phyloP scores from a whole-genome alignment of 768 basidiomycete species.

The Boletus huronensis region DNA sequence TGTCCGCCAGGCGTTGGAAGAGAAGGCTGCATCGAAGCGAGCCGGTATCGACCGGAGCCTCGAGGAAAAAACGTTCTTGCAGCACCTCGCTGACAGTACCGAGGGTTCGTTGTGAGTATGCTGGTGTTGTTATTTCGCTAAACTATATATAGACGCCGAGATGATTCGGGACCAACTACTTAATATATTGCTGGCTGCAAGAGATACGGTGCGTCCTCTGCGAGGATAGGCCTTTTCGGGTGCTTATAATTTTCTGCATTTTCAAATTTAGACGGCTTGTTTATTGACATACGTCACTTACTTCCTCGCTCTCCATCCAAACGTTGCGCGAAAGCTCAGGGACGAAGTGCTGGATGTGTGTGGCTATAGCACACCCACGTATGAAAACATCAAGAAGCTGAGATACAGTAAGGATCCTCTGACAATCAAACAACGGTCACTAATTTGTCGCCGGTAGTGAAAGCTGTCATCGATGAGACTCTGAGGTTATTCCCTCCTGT shows the following conservation, averaged over 20 bases:
- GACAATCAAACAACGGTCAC: not conserved
- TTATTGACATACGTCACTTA: slow-evolving; percentile 69
- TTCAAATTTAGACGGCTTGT: slow-evolving; percentile 53
- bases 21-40: slow-evolving; percentile 38
- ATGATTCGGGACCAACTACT: slow-evolving; percentile 75
- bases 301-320: slow-evolving; percentile 62
- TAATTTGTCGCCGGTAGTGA: slow-evolving; percentile 41
- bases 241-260: not conserved
- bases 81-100: slow-evolving; percentile 64
- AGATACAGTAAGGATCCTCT: slow-evolving; percentile 53
- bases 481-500: slow-evolving; percentile 78
- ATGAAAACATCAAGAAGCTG: slow-evolving; percentile 54
- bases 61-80: slow-evolving; percentile 59
- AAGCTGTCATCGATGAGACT: slow-evolving; percentile 76
- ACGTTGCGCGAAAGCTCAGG: slow-evolving; percentile 49
- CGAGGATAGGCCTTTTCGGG: not conserved
- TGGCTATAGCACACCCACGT: slow-evolving; percentile 49
- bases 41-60: slow-evolving; percentile 38
- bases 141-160: slow-evolving; percentile 45
- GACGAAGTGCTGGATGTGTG: slow-evolving; percentile 58
- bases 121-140: slow-evolving; percentile 1
- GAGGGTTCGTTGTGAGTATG: slow-evolving; percentile 42
- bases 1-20: slow-evolving; percentile 49
- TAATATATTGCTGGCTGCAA: slow-evolving; percentile 70
- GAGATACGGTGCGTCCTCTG: slow-evolving; percentile 61